Evolutionary conservation across 768 basidiomycete genomes (phyloP), one percentile per base, ranked within the genome.

Genomic region (Suillus clintonianus): DNA sequence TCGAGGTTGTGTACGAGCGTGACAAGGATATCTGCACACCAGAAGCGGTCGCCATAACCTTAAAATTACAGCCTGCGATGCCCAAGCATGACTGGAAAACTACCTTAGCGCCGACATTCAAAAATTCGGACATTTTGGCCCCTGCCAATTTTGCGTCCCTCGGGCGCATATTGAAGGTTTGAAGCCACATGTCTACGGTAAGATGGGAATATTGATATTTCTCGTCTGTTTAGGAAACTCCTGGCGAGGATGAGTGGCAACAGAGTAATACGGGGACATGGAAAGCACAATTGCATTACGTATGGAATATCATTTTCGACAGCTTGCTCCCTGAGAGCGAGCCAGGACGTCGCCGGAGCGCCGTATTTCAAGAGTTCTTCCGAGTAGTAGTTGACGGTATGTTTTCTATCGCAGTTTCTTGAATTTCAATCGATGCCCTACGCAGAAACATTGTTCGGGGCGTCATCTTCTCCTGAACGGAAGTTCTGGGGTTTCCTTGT

Each of bases 401-500:
- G 86, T 71, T 1, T 22, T n/a, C 37, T 42, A 43, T 39, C 11
- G 30, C 45, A 36, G 19, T 27, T 24, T 32, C 24, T 24, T 48
- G 27, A 41, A 48, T n/a, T 45, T 41, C 17, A 10, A 51, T 36
- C 45, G 32, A 30, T 30, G 11, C 36, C 51, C 67, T 32, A 66
- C 50, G 42, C 69, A 98, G 96, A 97, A 73, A 90, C 92, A 2
- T 78, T 98, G 48, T 97, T 98, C 72, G 87, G 91, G 8, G 80
- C 89, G 8, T 90, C 89, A 22, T 87, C 95, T 0, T 95, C 95
- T 1, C 80, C 90, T 0, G 90, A 95, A 75, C 86, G 94, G 57
- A 97, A 97, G 77, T 94, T 90, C 71, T 96, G 94, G 91, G 97
- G 95, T n/a, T 97, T 99, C 79, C 89, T 91, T 68, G 85, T 97